These are phyloP conservation scores for Tulasnella calospora DNA, from an alignment of 768 basidiomycete genomes.

Conservation along the genomic window DNA sequence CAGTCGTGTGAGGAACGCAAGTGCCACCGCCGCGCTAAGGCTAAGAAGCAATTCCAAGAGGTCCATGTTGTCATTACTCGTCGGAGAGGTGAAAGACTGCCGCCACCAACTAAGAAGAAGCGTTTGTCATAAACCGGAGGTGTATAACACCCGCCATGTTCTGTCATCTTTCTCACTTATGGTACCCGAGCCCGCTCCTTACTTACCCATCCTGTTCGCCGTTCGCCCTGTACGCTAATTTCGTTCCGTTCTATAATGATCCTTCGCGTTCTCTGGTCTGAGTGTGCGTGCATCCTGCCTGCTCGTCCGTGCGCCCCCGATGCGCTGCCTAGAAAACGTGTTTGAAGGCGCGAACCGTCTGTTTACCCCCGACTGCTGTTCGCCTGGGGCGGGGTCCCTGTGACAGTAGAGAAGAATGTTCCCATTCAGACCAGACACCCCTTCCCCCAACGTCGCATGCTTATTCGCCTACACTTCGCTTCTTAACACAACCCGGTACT, in stretches of 20 bases:
- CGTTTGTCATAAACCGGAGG: neutral
- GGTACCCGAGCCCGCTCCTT: neutral
- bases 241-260: neutral
- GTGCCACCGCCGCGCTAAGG: constrained; percentile 1
- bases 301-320: neutral
- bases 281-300: neutral
- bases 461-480: neutral
- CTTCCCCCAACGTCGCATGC: neutral
- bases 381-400: neutral
- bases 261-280: neutral
- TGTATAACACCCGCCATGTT: neutral
- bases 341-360: neutral
- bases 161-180: neutral
- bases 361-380: constrained; percentile 7
- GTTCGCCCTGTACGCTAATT: constrained; percentile 1
- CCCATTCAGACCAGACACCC: neutral
- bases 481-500: neutral
- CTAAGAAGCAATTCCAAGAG: neutral
- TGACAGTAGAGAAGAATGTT: neutral
- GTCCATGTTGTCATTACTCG: constrained; percentile 23
- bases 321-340: neutral
- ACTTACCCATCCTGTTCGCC: neutral
- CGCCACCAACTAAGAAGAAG: constrained; percentile 21
- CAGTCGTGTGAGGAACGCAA: constrained; percentile 22
- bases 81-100: constrained; percentile 17